These are phyloP conservation scores for Gentiana straminea DNA, from an alignment of 257 asterid genomes.

Conservation along the genomic window DNA sequence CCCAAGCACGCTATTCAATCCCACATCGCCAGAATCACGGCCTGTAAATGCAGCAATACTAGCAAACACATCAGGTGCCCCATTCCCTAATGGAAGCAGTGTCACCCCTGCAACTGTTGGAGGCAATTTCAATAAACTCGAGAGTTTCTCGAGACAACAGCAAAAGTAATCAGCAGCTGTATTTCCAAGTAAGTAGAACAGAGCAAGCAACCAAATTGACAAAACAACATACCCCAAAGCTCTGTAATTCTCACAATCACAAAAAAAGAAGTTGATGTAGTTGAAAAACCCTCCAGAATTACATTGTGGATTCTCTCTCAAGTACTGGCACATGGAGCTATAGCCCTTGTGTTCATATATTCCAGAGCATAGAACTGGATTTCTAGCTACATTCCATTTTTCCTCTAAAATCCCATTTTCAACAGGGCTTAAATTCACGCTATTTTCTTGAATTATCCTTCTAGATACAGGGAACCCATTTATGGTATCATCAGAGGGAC, in stretches of 20 bases:
- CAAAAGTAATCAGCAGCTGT: constrained; percentile 85
- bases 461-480: constrained; percentile 6
- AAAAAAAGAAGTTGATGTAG: constrained; percentile 58
- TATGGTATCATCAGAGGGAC: background rate
- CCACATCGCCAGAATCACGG: constrained; percentile 62
- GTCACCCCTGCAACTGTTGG: constrained; percentile 88
- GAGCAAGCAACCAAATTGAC: constrained; percentile 46
- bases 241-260: constrained; percentile 31
- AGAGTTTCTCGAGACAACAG: constrained; percentile 50
- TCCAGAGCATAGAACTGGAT: constrained; percentile 37
- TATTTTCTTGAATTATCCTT: constrained; percentile 24
- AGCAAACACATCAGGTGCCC: constrained; percentile 87
- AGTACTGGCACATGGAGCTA: constrained; percentile 41
- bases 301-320: constrained; percentile 49
- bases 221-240: constrained; percentile 38
- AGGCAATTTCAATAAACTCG: constrained; percentile 39
- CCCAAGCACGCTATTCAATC: constrained; percentile 72
- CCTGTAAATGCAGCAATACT: constrained; percentile 75
- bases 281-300: constrained; percentile 55
- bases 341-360: constrained; percentile 40
- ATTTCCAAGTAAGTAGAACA: constrained; percentile 73
- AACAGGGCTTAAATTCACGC: background rate
- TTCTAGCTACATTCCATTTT: constrained; percentile 12
- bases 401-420: background rate
- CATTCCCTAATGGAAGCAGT: constrained; percentile 77